A percentile compares a stretch with the other conserved stretches of the same genome.
These are phyloP conservation scores for Phytophthora cactorum DNA, from an alignment of 352 stramenopile genomes.

Conservation along the genomic window DNA sequence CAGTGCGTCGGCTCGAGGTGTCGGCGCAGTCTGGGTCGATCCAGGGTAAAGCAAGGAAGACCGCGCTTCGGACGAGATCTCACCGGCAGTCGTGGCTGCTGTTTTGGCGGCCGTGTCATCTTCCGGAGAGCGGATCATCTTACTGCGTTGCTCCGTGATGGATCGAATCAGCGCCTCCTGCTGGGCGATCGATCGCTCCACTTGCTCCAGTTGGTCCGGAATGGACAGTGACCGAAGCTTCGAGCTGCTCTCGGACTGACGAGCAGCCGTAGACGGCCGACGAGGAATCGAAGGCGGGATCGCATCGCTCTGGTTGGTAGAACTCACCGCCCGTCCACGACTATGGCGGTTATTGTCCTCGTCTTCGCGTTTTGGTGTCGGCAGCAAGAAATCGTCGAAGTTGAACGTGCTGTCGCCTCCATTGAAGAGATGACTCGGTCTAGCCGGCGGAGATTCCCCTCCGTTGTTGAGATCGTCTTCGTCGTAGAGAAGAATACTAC, in stretches of 20 bases:
- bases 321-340: conserved; percentile 33
- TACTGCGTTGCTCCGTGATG: conserved; percentile 61
- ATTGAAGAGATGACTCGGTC: conserved; percentile 34
- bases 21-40: conserved; percentile 44
- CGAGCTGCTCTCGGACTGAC: conserved; percentile 32
- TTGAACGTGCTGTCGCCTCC: conserved; percentile 46
- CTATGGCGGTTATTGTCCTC: conserved; percentile 9
- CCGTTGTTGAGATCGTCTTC: conserved; percentile 43
- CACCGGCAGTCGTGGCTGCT: conserved; percentile 36
- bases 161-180: conserved; percentile 66
- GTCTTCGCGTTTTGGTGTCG: conserved; percentile 35
- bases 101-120: conserved; percentile 33
- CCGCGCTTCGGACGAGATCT: conserved; percentile 39
- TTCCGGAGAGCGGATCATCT: conserved; percentile 42
- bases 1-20: conserved; percentile 30
- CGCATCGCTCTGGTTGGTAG: conserved; percentile 37
- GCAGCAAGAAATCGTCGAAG: conserved; percentile 52
- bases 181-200: conserved; percentile 71
- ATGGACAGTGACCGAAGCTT: conserved; percentile 57
- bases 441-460: conserved; percentile 35
- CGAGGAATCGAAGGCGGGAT: conserved; percentile 28
- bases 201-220: conserved; percentile 53
- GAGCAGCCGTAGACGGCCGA: conserved; percentile 35
- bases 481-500: conserved; percentile 54
- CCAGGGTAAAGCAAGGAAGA: conserved; percentile 37